These are phyloP conservation scores for Naganishia cerealis DNA, from an alignment of 1,284 basidiomycete species.

Conservation along the genomic window DNA sequence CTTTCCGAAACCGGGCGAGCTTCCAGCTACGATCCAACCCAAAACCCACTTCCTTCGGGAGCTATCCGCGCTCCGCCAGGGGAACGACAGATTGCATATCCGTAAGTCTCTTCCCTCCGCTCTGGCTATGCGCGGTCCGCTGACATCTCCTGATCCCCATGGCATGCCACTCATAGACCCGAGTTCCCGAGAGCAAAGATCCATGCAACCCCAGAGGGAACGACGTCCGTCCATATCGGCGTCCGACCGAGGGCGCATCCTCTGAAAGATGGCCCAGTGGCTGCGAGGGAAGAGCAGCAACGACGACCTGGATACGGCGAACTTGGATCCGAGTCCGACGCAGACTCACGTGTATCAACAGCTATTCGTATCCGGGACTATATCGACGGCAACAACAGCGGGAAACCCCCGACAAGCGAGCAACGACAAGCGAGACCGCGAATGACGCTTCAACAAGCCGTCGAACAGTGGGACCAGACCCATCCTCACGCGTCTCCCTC, in stretches of 20 bases:
- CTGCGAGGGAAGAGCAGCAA: background rate
- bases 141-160: background rate
- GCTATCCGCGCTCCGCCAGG: constrained; percentile 6
- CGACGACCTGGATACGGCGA: background rate
- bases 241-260: constrained; percentile 17
- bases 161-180: constrained; percentile 1
- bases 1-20: background rate
- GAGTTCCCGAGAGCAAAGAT: constrained; percentile 21
- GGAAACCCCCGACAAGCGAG: background rate
- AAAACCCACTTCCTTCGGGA: background rate
- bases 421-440: constrained; percentile 4
- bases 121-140: background rate
- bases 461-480: background rate
- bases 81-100: constrained; percentile 21
- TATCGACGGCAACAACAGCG: background rate
- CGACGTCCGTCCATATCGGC: constrained; percentile 28
- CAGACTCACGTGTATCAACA: background rate
- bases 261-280: background rate
- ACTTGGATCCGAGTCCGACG: background rate
- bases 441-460: constrained; percentile 17
- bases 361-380: too few species aligned
- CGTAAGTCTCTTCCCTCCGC: background rate
- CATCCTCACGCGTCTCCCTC: background rate
- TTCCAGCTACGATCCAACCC: constrained; percentile 14
- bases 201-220: constrained; percentile 13